Base-by-base conservation (phyloP, 2,329 filamentous ascomycete species). In the Fusarium robinianum region DNA sequence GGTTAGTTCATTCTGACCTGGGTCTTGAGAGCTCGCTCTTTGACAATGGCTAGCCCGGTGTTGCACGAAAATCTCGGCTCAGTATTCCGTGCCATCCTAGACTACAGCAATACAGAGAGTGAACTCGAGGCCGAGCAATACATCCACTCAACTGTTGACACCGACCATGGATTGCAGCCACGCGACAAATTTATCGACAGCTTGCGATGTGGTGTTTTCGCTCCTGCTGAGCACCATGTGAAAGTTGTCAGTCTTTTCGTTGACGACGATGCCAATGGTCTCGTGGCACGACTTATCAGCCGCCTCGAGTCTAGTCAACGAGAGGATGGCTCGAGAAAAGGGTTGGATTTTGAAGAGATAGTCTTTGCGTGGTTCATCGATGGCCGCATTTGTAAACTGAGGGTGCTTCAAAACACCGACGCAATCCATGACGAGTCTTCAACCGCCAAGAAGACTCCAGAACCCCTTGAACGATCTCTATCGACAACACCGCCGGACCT, bases 261-360 rank as follows among this genome's bases (percentile, higher is more conserved):
- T 2, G 51, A 55, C 1, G 11, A 37, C 3, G 19, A 27, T 1
- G 14, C 37, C 0, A 43, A 55, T 4, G 40, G 51, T 1, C 23
- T 55, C 5, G 30, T 51, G 2, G 43, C 12, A 0, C 25, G 48
- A 3, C 8, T 52, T 3, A 36, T 55, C 33, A 55, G 27, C 5
- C 30, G 12, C 3, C 16, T 3, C 0, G 11, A 35, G 3, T 27
- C 25, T 12, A 6, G 12, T 0, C 3, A 17, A 5, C 22, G 12
- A 8, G 24, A 25, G 4, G 12, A 24, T 3, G 6, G 8, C 7
- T 5, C 15, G 5, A 18, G 23, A 5, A 36, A 18, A 7, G 10
- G 3, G 14, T 26, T 18, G 2, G 27, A 55, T n/a, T 46, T 12
- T 6, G 48, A 46, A 9, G 40, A 55, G 18, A 41, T 55, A 0